These are phyloP conservation scores for Fusarium floridanum DNA, from an alignment of 2,329 filamentous ascomycete genomes.

Conservation along the genomic window DNA sequence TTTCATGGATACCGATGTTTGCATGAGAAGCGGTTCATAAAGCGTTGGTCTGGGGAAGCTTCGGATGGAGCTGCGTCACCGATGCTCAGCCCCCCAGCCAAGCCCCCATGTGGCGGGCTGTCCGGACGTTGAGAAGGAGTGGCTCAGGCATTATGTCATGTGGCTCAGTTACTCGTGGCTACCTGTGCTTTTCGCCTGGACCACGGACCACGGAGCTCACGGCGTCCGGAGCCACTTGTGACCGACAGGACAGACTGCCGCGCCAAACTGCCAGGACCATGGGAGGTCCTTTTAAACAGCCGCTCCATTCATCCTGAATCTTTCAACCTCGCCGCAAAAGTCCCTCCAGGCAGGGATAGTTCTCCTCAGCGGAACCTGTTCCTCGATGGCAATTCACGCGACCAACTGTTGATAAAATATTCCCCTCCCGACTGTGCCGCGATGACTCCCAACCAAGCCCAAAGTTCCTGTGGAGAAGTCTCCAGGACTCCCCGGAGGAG, in stretches of 20 bases:
- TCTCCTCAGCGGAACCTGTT: constrained; percentile 1
- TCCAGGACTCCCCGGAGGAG: constrained; percentile 10
- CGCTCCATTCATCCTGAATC: constrained; percentile 3
- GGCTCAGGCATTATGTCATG: not conserved
- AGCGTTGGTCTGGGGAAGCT: constrained; percentile 12
- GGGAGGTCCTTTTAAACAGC: not conserved
- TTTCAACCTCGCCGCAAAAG: constrained; percentile 30
- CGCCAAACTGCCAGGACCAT: not conserved
- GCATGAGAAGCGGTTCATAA: constrained; percentile 8
- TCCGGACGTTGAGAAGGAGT: not conserved
- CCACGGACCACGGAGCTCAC: not conserved
- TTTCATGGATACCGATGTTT: constrained; percentile 12
- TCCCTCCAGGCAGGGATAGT: constrained; percentile 34
- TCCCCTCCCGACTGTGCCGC: constrained; percentile 34
- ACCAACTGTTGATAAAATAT: constrained; percentile 17
- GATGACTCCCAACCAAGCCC: constrained; percentile 3
- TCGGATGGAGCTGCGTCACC: constrained; percentile 35
- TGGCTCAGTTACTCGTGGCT: constrained; percentile 1
- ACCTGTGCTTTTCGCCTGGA: not conserved
- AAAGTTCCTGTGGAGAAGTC: constrained; percentile 30
- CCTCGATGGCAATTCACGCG: constrained; percentile 22
- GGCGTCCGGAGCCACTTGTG: not conserved
- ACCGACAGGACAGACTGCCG: constrained; percentile 4
- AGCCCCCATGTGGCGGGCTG: constrained; percentile 16
- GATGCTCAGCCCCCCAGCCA: constrained; percentile 37